These are phyloP conservation scores for Phytophthora capsici DNA, from an alignment of 352 stramenopile species.

Conservation along the genomic window DNA sequence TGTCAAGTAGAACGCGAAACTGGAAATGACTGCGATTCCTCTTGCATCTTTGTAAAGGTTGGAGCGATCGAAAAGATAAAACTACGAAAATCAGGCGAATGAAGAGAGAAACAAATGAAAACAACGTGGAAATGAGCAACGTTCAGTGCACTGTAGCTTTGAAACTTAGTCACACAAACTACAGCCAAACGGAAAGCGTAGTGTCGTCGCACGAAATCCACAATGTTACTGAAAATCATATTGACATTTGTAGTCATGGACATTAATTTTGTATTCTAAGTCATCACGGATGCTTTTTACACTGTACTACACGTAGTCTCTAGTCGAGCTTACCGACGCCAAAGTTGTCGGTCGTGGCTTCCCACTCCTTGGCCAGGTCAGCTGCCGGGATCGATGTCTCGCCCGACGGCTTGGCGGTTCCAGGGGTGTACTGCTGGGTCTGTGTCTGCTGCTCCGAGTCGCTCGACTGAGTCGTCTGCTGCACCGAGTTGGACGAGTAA, in stretches of 20 bases:
- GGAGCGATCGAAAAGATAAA: not conserved
- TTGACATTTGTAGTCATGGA: not conserved
- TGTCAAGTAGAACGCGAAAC: slow-evolving; percentile 11
- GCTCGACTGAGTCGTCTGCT: slow-evolving; percentile 5
- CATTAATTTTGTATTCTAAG: slow-evolving; percentile 30
- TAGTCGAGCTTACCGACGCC: slow-evolving; percentile 27
- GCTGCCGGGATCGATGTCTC: slow-evolving; percentile 11
- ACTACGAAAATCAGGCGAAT: slow-evolving; percentile 10
- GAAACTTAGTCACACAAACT: slow-evolving; percentile 1
- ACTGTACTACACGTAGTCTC: slow-evolving; percentile 14
- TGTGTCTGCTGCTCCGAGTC: slow-evolving; percentile 20
- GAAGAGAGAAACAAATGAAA: not conserved
- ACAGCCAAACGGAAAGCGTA: too few relatives aligned
- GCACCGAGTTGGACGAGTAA: slow-evolving; percentile 9
- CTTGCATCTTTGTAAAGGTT: slow-evolving; percentile 25
- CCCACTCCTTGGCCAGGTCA: slow-evolving; percentile 25
- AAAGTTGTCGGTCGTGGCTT: slow-evolving; percentile 21
- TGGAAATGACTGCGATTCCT: slow-evolving; percentile 8
- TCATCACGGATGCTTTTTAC: slow-evolving; percentile 19
- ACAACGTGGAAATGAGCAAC: not conserved
- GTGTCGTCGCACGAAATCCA: too few relatives aligned
- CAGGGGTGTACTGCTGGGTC: slow-evolving; percentile 23
- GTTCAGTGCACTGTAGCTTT: not conserved
- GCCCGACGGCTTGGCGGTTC: slow-evolving; percentile 16
- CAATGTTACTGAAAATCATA: too few relatives aligned